Percentiles rank a stretch among this genome's conserved stretches.
These are phyloP conservation scores for Neoboletus brunneissimus DNA, from an alignment of 768 basidiomycete species.

Conservation along the genomic window DNA sequence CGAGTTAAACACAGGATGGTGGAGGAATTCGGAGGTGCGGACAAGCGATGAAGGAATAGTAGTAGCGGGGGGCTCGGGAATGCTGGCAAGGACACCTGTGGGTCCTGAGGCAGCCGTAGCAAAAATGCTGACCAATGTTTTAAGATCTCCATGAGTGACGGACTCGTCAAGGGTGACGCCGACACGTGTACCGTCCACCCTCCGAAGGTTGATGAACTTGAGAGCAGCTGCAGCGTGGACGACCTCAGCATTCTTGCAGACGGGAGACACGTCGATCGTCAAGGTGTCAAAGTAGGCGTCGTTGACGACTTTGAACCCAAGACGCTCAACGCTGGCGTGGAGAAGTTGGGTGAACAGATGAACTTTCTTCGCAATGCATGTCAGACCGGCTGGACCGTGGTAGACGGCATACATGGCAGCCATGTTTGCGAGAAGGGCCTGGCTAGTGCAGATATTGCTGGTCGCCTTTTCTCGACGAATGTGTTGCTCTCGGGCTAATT, in stretches of 20 bases:
- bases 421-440: conserved; percentile 98
- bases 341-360: conserved; percentile 83
- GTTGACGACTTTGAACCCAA: conserved; percentile 76
- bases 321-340: conserved; percentile 56
- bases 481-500: conserved; percentile 87
- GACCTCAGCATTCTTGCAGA: conserved; percentile 50
- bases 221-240: conserved; percentile 68
- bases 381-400: conserved; percentile 86
- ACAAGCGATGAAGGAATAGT: conserved; percentile 54
- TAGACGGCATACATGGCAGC: conserved; percentile 98
- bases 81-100: conserved; percentile 43
- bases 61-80: conserved; percentile 40
- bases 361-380: conserved; percentile 85
- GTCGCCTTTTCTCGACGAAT: conserved; percentile 98
- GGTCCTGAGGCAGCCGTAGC: conserved; percentile 56
- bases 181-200: conserved; percentile 67
- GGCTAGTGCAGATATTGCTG: conserved; percentile 97
- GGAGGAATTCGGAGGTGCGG: conserved; percentile 69
- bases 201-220: conserved; percentile 80
- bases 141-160: conserved; percentile 69
- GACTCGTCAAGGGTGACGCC: conserved; percentile 95
- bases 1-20: conserved; percentile 91
- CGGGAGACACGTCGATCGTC: conserved; percentile 67
- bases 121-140: conserved; percentile 80
- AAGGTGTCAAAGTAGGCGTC: conserved; percentile 88